Evolutionary conservation across 2,329 filamentous ascomycete species (phyloP), one percentile per base, ranked within the genome.

Genomic region (Lachnellula cervina): DNA sequence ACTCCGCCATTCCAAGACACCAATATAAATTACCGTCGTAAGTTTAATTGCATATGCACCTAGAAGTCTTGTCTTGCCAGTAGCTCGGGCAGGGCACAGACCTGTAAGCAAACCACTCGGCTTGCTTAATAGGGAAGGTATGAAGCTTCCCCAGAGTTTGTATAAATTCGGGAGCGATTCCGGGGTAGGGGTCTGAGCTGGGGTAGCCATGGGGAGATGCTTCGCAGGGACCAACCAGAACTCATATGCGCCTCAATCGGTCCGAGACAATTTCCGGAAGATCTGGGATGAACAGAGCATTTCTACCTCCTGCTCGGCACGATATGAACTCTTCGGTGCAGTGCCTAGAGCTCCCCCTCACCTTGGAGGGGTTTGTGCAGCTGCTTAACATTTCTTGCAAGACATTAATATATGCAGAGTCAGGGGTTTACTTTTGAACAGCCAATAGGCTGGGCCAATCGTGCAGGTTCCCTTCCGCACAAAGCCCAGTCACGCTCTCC

Each of bases 131-230:
- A 32, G 44, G 44, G 37, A 47, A 32, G 19, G 13, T 32, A 23
- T 50, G 48, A 28, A 14, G 14, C n/a, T 49, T 45, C 50, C 50
- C 53, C 46, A 52, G 37, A 46, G 23, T 42, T 38, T 51, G 48
- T 45, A 45, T 51, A 55, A 50, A 51, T 5, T 55, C 56, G 51
- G 34, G 44, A 35, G 47, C 49, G 43, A 40, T 19, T n/a, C 40
- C 19, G 38, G 37, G 49, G n/a, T 34, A 19, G 32, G 34, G 38
- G 40, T 50, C 49, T 40, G 49, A 50, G 52, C 52, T 47, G 51
- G 16, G 4, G 28, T 28, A 28, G 7, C 28, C 21, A 23, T 23
- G 21, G 21, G 28, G 28, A 32, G 9, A 13, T 32, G 9, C 28
- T 32, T 32, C 28, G 9, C 28, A 32, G n/a, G 35, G 32, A 40